Percentiles rank a stretch among this genome's conserved stretches.
These are phyloP conservation scores for Cyclocybe aegerita DNA, from an alignment of 768 basidiomycete genomes.

Conservation along the genomic window DNA sequence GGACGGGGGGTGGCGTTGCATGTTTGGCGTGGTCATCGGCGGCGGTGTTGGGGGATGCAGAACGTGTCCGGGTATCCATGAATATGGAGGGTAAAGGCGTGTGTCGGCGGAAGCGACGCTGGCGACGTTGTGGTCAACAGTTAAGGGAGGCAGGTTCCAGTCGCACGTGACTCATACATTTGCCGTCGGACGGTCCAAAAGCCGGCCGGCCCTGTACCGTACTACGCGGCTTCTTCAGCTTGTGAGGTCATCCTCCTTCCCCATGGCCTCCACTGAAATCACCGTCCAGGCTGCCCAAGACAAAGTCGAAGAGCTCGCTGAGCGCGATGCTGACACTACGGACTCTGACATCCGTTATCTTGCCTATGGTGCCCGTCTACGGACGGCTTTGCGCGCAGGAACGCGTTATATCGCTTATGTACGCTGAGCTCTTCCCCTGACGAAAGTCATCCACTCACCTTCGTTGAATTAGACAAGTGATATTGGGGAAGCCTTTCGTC, in stretches of 20 bases:
- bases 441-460: slow-evolving; percentile 14
- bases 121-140: slow-evolving; percentile 26
- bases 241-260: slow-evolving; percentile 3
- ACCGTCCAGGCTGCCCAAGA: slow-evolving; percentile 42
- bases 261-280: slow-evolving; percentile 33
- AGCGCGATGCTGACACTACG: slow-evolving; percentile 61
- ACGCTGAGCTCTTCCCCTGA: slow-evolving; percentile 17
- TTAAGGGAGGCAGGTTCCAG: slow-evolving; percentile 20
- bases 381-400: slow-evolving; percentile 71
- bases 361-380: slow-evolving; percentile 76
- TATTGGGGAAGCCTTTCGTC: slow-evolving; percentile 81
- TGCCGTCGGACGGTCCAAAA: slow-evolving; percentile 9
- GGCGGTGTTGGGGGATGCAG: slow-evolving; percentile 31
- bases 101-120: slow-evolving; percentile 24
- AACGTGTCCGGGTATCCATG: slow-evolving; percentile 46
- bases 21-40: slow-evolving; percentile 22
- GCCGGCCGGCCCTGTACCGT: slow-evolving; percentile 1
- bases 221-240: slow-evolving; percentile 4
- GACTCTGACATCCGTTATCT: slow-evolving; percentile 71
- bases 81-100: slow-evolving; percentile 13
- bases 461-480: slow-evolving; percentile 61
- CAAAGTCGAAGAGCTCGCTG: slow-evolving; percentile 57
- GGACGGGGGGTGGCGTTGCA: slow-evolving; percentile 35
- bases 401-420: slow-evolving; percentile 80
- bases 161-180: slow-evolving; percentile 25